Evolutionary conservation across 2,329 filamentous ascomycete species (phyloP).

Genomic region (Alternaria postmessia): DNA sequence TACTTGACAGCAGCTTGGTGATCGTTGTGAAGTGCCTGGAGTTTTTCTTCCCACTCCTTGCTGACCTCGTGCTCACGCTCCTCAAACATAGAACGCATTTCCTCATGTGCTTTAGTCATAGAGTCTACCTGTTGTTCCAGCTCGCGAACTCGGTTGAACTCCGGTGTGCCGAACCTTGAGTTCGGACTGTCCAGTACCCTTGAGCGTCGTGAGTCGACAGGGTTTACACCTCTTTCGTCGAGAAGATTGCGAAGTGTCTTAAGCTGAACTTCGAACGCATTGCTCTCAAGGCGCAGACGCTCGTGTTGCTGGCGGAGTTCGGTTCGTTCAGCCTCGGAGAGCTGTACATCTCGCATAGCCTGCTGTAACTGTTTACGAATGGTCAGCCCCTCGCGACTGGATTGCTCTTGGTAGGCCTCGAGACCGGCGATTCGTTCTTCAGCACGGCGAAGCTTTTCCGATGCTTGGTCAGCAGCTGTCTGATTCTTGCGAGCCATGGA

Average conservation of each 20-base stretch:
- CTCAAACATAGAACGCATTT: conserved; percentile 80
- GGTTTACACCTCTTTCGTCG: conserved; percentile 84
- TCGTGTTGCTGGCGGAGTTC: conserved; percentile 85
- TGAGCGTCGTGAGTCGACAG: conserved; percentile 74
- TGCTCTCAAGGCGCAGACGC: conserved; percentile 89
- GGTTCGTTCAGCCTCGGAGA: conserved; percentile 79
- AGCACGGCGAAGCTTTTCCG: conserved; percentile 87
- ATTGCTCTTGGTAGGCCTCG: conserved; percentile 96
- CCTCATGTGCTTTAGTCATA: conserved; percentile 81
- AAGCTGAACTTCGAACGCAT: conserved; percentile 90
- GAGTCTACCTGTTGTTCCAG: conserved; percentile 87
- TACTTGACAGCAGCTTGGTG: conserved; percentile 98
- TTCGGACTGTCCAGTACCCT: conserved; percentile 77
- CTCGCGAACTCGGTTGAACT: conserved; percentile 79
- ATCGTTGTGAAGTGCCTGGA: conserved; percentile 93
- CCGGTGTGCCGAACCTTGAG: conserved; percentile 78
- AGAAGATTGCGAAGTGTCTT: conserved; percentile 93
- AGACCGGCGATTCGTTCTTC: conserved; percentile 97
- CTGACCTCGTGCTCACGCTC: conserved; percentile 87
- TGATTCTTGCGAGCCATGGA: conserved; percentile 87
- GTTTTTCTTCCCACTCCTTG: conserved; percentile 86
- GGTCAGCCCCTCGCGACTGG: conserved; percentile 88
- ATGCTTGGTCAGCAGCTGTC: conserved; percentile 82
- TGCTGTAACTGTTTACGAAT: conserved; percentile 90
- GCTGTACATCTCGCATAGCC: conserved; percentile 82